These are phyloP conservation scores for Oryza coarctata DNA, from an alignment of 176 grass and related monocot genomes.

Conservation along the genomic window DNA sequence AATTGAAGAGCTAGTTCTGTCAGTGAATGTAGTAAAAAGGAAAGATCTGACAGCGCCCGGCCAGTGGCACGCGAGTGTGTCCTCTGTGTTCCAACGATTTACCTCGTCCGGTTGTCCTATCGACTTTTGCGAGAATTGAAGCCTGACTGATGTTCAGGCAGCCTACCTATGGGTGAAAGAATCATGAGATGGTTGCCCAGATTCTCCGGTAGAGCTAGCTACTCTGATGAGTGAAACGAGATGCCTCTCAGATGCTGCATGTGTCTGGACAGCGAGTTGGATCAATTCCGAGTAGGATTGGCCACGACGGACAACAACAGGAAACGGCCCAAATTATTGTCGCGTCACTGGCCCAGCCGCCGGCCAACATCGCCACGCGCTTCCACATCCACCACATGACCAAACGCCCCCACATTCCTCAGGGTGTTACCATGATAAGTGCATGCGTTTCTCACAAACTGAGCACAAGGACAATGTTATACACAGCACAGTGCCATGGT, in stretches of 20 bases:
- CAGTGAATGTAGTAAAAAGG: background rate
- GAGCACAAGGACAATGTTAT: too few relatives aligned
- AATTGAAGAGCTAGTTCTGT: background rate
- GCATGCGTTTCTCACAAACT: too few relatives aligned
- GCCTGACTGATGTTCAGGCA: background rate
- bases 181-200: background rate
- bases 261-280: constrained; percentile 18
- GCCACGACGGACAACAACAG: background rate
- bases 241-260: constrained; percentile 22
- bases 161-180: background rate
- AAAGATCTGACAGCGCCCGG: background rate
- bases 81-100: background rate
- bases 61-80: too few relatives aligned
- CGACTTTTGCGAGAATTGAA: background rate
- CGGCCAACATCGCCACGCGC: background rate
- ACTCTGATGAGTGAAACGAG: background rate
- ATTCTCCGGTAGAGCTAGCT: background rate
- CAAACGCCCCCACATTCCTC: background rate
- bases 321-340: background rate
- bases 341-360: background rate
- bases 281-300: constrained; percentile 26
- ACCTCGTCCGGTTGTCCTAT: background rate
- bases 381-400: background rate
- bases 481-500: too few relatives aligned
- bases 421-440: background rate